Base-by-base conservation (phyloP, 2,329 filamentous ascomycete genomes). In the Tolypocladium ophioglossoides region DNA sequence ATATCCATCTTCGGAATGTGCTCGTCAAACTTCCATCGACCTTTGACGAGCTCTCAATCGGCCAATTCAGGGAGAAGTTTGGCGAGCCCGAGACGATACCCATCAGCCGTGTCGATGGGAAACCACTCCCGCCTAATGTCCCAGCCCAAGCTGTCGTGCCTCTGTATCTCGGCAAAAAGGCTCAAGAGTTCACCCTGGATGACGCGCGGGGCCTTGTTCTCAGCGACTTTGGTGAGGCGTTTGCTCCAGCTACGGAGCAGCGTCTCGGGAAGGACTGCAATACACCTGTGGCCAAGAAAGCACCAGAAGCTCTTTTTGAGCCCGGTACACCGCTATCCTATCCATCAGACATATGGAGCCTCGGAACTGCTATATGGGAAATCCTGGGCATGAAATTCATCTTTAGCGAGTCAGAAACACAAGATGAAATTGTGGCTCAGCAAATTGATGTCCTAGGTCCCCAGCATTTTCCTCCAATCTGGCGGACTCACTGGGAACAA, bases 161-260 rank as follows among this genome's bases (percentile, higher is more conserved):
- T 18, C 50, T 61, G 4, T 47, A 53, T 39, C 59, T 70, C 24
- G 66, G 64, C 2, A 66, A 67, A 56, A 39, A 58, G 6, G 63
- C 63, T 8, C 56, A 66, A 44, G 54, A 66, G 0, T 63, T 69
- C 47, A 56, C 57, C 10, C 32, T 68, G 24, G 56, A 57, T 1
- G 69, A 72, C 14, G 57, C 63, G 1, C 54, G 39, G 20, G 56
- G 57, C 5, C 39, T 66, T 0, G 53, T 70, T 51, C 65, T 72
- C 1, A 60, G 57, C 55, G 69, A 72, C 57, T 71, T 69, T 60
- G 67, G 67, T 14, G 65, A 68, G 50, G 58, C 66, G 6, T 70
- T 68, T 55, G 35, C 58, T 2, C 63, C 65, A 20, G 55, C 48
- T 18, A 56, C 49, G 24, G 58, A 64, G 1, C 2, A 39, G 48